Evolutionary conservation across 1,284 basidiomycete genomes (phyloP), one percentile per base, ranked within the genome.

Genomic region (Pseudozyma hubeiensis): DNA sequence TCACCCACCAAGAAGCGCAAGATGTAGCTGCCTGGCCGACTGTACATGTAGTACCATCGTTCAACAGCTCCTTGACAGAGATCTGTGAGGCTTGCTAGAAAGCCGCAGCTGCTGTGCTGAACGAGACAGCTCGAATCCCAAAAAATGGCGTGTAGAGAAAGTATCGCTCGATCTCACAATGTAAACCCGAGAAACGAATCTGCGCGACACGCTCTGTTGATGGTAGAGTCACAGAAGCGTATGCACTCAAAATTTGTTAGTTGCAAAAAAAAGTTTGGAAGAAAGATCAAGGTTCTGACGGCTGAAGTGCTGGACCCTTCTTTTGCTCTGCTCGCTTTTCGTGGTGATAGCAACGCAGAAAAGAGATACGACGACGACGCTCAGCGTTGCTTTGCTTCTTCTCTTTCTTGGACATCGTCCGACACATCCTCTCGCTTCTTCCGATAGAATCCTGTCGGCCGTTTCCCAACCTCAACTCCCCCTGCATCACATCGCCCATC

Each of bases 351-450:
- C 34, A 19, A 19, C 16, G 17, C 47, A 40, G 39, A 40, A 24
- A 43, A 29, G 17, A 41, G 19, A 52, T 11, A 46, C 13, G 14
- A 29, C 24, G 11, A 16, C 39, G 7, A n/a, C 35, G 16, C 16
- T 16, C 29, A 46, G 48, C 17, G 5, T 19, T 16, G 31, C 7
- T 30, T 57, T 66, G 8, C 51, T 47, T 62, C 50, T 62, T 49
- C 33, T 64, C 62, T 54, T 24, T 65, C 71, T 65, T 68, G 65
- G 58, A 65, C 71, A 64, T 62, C 55, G 71, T 68, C 65, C 71
- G 58, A 53, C 54, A 31, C 51, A 61, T 46, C 45, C 51, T 50
- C 50, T 16, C 45, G 53, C 45, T 48, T 39, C 14, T 35, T 24
- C 24, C 37, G 31, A 35, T 48, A 48, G 33, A n/a, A 34, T 48